Percentiles rank a stretch among this genome's conserved stretches.
Evolutionary conservation across 495 filamentous ascomycete species (phyloP).

Genomic region (Xylaria acuta): DNA sequence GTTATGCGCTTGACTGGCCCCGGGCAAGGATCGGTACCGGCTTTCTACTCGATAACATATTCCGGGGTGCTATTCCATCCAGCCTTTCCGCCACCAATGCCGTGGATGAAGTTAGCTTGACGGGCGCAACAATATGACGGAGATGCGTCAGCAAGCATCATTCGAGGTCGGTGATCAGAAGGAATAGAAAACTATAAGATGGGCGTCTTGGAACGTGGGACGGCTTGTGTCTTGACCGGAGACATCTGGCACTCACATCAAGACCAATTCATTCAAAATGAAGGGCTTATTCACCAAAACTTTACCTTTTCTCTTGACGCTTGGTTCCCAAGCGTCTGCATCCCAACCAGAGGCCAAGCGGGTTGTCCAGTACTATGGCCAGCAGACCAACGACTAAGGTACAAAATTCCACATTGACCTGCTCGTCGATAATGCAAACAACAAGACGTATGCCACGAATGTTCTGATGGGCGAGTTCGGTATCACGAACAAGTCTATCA

Average conservation of each 20-base stretch:
- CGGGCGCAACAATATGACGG: not conserved
- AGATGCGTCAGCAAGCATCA: not conserved
- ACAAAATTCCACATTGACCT: conserved; percentile 11
- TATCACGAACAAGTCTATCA: not conserved
- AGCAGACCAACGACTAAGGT: not conserved
- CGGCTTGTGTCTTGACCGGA: not conserved
- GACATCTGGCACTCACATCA: not conserved
- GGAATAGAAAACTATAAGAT: conserved; percentile 8
- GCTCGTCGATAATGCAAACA: conserved; percentile 7
- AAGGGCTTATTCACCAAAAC: conserved; percentile 1
- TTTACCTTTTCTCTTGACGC: not conserved
- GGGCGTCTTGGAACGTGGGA: not conserved
- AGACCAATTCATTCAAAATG: not conserved
- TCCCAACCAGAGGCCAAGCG: not conserved
- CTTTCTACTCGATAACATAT: not conserved
- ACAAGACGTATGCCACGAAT: conserved; percentile 8
- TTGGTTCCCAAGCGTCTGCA: conserved; percentile 1
- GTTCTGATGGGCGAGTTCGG: conserved; percentile 16
- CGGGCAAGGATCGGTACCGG: not conserved
- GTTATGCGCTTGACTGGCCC: too few relatives aligned
- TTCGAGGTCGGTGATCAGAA: not conserved
- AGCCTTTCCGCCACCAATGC: not conserved
- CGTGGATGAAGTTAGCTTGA: not conserved
- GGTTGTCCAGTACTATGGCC: conserved; percentile 7
- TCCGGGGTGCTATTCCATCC: not conserved